Conservation (phyloP, 179 eudicot genomes). For the Kewa caespitosa region DNA sequence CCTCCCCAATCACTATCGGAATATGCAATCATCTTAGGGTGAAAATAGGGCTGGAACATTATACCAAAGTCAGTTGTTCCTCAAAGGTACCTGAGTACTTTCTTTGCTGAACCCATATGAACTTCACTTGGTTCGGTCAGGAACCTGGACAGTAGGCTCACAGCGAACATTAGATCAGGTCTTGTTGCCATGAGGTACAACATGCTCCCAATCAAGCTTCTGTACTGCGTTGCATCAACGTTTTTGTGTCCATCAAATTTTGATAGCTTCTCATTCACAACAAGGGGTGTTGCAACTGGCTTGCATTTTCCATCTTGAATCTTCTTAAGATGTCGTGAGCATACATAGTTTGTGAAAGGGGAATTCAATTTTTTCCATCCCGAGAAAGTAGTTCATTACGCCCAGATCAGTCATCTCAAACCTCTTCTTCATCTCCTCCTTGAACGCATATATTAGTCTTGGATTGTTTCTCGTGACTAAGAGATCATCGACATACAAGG, state of each 20-base stretch:
- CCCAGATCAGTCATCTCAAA: constrained; percentile 1
- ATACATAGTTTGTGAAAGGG: not conserved
- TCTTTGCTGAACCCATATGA: constrained; percentile 10
- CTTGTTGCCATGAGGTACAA: not conserved
- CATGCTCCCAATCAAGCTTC: not conserved
- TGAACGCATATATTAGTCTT: not conserved
- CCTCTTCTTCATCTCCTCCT: not conserved
- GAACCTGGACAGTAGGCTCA: no score
- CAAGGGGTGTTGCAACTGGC: not conserved
- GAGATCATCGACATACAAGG: not conserved
- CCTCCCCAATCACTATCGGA: constrained; percentile 4
- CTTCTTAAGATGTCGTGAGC: not conserved
- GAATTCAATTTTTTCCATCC: not conserved
- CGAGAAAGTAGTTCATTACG: constrained; percentile 8
- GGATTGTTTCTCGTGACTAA: not conserved
- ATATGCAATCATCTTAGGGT: not conserved
- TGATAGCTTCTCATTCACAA: no score
- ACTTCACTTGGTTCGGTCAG: not conserved
- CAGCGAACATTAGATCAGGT: not conserved
- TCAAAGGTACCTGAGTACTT: not conserved
- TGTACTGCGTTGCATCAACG: no score
- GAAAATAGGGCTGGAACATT: not conserved
- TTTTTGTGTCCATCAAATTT: no score
- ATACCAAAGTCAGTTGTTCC: not conserved
- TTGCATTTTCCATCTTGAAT: not conserved